Base-by-base conservation (phyloP, 306 rosid species). In the Pterocarpus macrocarpus region DNA sequence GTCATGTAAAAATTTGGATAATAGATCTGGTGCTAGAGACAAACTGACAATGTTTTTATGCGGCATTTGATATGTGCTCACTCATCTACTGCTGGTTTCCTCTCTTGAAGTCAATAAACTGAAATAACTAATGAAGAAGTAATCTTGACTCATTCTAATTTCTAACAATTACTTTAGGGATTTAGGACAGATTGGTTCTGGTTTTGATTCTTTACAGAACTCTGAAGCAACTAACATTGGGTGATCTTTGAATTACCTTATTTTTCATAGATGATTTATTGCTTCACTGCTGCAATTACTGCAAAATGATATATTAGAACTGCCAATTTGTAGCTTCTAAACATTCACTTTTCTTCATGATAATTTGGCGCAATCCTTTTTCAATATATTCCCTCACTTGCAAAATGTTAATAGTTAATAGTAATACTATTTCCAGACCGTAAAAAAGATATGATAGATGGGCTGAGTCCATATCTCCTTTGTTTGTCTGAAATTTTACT, bases 251-350 rank as follows among this genome's bases (percentile, higher is more conserved):
- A 68, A 65, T 75, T 53, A 49, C 68, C 15, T 45, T 70, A 8
- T 64, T 4, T 22, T 15, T 32, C 44, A 38, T 74, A 68, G 10
- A 79, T 47, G 75, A 73, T 39, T 72, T 10, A 16, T 9, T 43
- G 59, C 50, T 22, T 45, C 74, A 59, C 12, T 67, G 12, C 28
- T 69, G 68, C 71, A 67, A 13, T 59, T 22, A 22, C 49, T 55
- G 22, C 61, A 33, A 14, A 10, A 44, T 5, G 22, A 30, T 69
- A 63, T 63, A 35, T 62, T 35, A 22, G 53, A 69, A 64, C 76
- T 70, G 5, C 39, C 79, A 30, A 44, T 45, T 22, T 64, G 47
- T 85, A 58, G 69, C 57, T 56, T 66, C 56, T 77, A 17, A 76
- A 33, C 49, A 43, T 56, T 66, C 73, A 39, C 61, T n/a, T 67